phyloP scores from a whole-genome alignment of 2,329 filamentous ascomycete genomes.

The Huntiella decipiens region DNA sequence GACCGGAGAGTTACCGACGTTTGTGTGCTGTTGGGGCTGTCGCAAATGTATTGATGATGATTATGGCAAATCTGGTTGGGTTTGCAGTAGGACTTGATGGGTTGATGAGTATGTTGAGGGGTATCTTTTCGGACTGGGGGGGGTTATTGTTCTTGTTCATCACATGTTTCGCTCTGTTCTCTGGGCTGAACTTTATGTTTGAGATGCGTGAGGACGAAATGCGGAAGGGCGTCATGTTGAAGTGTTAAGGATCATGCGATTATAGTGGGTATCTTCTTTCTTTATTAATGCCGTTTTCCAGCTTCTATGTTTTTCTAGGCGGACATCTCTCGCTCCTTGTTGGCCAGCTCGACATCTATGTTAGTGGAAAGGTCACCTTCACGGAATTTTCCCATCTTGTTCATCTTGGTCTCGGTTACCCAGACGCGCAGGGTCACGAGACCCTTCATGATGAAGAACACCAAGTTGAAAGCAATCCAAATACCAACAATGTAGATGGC shows the following conservation, averaged over 20 bases:
- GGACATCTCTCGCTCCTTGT: neutral
- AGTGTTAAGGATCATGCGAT: conserved; percentile 40
- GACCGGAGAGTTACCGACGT: conserved; percentile 57
- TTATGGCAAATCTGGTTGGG: conserved; percentile 81
- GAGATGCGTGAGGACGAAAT: conserved; percentile 75
- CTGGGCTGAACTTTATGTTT: conserved; percentile 88
- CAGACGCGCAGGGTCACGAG: conserved; percentile 31
- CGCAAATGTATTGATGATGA: conserved; percentile 82
- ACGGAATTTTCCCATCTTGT: conserved; percentile 25
- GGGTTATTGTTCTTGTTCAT: conserved; percentile 52
- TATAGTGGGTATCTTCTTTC: neutral
- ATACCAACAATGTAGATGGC: conserved; percentile 47
- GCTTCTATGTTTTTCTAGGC: neutral
- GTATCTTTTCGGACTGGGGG: conserved; percentile 57
- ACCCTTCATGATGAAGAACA: conserved; percentile 33
- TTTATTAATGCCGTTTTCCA: neutral
- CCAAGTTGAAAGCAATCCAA: conserved; percentile 28
- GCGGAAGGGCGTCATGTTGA: conserved; percentile 62
- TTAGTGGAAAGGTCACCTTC: conserved; percentile 9
- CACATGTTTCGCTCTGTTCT: conserved; percentile 59
- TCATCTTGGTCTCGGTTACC: conserved; percentile 28
- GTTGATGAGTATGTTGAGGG: conserved; percentile 52
- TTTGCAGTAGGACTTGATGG: conserved; percentile 89
- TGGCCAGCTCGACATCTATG: conserved; percentile 15
- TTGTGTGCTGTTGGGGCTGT: conserved; percentile 67